Evolutionary conservation across 345 rosid species (phyloP), one percentile per base, ranked within the genome.

Genomic region (Pugionium dolabratum): DNA sequence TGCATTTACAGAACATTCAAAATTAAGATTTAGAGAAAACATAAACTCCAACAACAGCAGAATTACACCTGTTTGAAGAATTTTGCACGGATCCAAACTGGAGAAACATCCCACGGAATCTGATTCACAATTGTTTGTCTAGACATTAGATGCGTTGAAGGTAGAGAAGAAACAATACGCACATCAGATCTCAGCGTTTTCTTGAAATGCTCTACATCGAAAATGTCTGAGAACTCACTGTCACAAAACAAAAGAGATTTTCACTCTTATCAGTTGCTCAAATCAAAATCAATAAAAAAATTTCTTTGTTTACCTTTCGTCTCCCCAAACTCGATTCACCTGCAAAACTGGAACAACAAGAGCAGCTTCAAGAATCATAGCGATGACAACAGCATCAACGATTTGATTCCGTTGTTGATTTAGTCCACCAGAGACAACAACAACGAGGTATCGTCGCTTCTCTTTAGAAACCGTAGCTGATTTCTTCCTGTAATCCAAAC

Each of bases 331-430:
- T 39, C 73, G 70, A 76, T 84, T 84, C 69, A 85, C 81, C 78
- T 85, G 87, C 84, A 88, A 74, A 43, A 85, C 68, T 1, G 95
- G 95, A 48, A 84, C 80, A 73, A 88, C 95, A 59, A 88, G 73
- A 50, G 87, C 82, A 9, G 89, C 87, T 77, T 78, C 89, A 64
- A 88, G 89, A 80, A 84, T 82, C 74, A 82, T 79, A 0, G 95
- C 89, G 36, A 88, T 84, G 7, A 88, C 87, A 62, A 88, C 95
- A 44, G 87, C 91, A 58, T 88, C 89, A 33, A 82, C 80, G 42
- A 88, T 85, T 74, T 88, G 91, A 76, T 82, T 85, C 63, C 80
- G 81, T 62, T 88, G 91, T 50, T 88, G 95, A 55, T 86, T 84
- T 64, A 84, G 61, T 46, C 95, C 95, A 2, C 95, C 95, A 0